These are phyloP conservation scores for Striga hermonthica DNA, from an alignment of 305 asterid genomes.

Conservation along the genomic window DNA sequence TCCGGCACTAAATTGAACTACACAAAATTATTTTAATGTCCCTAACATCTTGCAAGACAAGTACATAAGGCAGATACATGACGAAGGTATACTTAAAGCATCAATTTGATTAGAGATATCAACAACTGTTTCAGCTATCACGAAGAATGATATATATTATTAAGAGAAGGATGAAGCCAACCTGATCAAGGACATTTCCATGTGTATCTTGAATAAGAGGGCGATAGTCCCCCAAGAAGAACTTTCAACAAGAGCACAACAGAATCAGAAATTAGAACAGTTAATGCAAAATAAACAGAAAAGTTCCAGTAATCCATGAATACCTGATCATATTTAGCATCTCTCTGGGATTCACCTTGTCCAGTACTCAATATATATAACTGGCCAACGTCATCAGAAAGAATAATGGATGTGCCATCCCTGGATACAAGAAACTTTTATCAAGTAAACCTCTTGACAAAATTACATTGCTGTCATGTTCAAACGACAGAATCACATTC, in stretches of 20 bases:
- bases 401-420: conserved; percentile 96
- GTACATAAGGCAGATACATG: too few relatives aligned
- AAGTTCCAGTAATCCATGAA: conserved; percentile 12
- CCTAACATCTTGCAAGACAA: too few relatives aligned
- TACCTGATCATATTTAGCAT: conserved; percentile 98
- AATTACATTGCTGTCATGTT: conserved; percentile 13
- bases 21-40: too few relatives aligned
- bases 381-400: conserved; percentile 97
- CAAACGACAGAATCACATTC: conserved; percentile 21
- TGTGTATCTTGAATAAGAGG: conserved; percentile 91
- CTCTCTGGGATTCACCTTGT: conserved; percentile 92
- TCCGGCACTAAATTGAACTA: too few relatives aligned
- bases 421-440: conserved; percentile 47
- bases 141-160: not conserved
- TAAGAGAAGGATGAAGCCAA: conserved; percentile 31
- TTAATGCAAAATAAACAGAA: conserved; percentile 18
- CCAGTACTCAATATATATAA: conserved; percentile 86
- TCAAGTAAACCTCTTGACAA: conserved; percentile 28
- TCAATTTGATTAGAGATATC: not conserved
- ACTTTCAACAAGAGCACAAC: conserved; percentile 53
- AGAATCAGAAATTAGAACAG: conserved; percentile 33
- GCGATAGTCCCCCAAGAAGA: conserved; percentile 94
- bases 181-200: conserved; percentile 97
- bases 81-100: conserved; percentile 16
- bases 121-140: not conserved